Evolutionary conservation across 495 filamentous ascomycete species (phyloP), one percentile per base, ranked within the genome.

Genomic region (Xylaria castorea): DNA sequence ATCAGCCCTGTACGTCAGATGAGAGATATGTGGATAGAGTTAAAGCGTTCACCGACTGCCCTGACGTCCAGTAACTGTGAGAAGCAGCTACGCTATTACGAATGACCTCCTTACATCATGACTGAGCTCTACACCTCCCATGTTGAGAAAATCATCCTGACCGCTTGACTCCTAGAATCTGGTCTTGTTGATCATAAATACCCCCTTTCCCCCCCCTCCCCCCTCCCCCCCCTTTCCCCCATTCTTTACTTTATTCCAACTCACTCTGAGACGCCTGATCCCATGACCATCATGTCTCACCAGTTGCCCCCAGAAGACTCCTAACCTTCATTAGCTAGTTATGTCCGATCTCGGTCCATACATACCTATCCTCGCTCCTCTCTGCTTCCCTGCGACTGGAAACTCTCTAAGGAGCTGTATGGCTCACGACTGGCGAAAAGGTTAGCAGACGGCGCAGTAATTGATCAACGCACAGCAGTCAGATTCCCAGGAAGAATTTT

Each of bases 151-250:
- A 36, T 20, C 36, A 22, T 20, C 8, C 14, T 16, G 1, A 12
- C 11, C 20, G 9, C n/a, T 25, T 16, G 34, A 9, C 25, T 40
- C 53, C 20, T 6, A 16, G 25, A 18, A 32, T n/a, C 3, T 32
- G 5, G 25, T 58, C 27, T 3, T 30, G 25, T 58, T 18, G 25
- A 32, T 34, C 14, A 55, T 60, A 60, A 60, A 60, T 60, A 3
- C 32, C 57, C 57, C 32, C 57, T 36, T 20, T 60, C 32, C 57
- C 57, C 58, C 34, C 58, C 58, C n/a, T 25, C 36, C 34, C 58
- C 58, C 20, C 11, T 25, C 9, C 3, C 27, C 57, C 27, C 57
- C 16, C 18, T 60, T 60, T 32, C 27, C 53, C 22, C 22, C 22
- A 27, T 58, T 32, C 25, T 30, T 14, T 32, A 58, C 14, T 3